Evolutionary conservation across 1,284 basidiomycete genomes (phyloP), one percentile per base, ranked within the genome.

Genomic region (Fomitopsis pinicola): DNA sequence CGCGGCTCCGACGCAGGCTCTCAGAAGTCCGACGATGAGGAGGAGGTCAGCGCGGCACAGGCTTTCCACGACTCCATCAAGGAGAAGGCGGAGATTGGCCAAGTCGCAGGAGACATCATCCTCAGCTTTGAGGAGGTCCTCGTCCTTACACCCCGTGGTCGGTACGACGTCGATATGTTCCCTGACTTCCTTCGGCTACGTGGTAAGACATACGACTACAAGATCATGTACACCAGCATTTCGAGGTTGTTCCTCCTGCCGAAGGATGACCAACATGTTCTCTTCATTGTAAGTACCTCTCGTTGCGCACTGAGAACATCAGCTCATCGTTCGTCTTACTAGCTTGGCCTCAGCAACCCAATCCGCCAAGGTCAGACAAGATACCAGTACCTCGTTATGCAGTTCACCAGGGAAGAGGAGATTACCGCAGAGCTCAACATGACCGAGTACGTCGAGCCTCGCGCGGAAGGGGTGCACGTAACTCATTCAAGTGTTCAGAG

Each of bases 161-260:
- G 95, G 62, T 98, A 97, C 76, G 96, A 98, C 69, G 90, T 99
- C 75, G 97, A 99, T 77, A 96, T 99, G 89, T 98, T 95, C 82
- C 87, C 89, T 45, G 92, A 94, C 54, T 98, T 97, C 77, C 76
- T 99, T 69, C 89, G 97, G 46, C 79, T 99, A 36, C 90, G 96
- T 45, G 97, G 97, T 63, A 98, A 98, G 79, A 98, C 95, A 2
- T 99, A 99, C 78, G 97, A 99, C 77, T 99, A 99, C 84, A 97
- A 98, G 77, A 94, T 99, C 62, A 83, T 94, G 33, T 98, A 97
- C 77, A 84, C 85, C 46, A 94, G 91, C 65, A 95, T 99, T 68
- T 90, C 92, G 52, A 86, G 88, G 64, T 80, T 99, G 26, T 99
- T 99, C 83, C 82, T 99, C 22, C 80, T 99, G 3, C 97, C 97